Percentiles rank a stretch among this genome's conserved stretches.
Evolutionary conservation across 257 asterid species (phyloP).

Genomic region (Osmanthus fragrans): DNA sequence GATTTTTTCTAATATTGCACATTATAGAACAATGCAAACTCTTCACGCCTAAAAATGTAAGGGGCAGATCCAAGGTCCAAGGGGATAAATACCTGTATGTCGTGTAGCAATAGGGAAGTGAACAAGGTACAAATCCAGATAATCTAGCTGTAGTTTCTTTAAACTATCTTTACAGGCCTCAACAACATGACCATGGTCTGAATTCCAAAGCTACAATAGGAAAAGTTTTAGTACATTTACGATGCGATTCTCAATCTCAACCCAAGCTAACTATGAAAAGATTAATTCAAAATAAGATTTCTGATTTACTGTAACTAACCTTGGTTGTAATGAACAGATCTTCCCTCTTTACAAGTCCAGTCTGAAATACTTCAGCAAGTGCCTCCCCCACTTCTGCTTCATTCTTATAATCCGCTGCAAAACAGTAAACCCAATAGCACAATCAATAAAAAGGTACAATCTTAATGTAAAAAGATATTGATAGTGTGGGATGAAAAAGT

Average conservation of each 20-base stretch:
- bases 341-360: constrained; percentile 60
- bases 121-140: constrained; percentile 63
- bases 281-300: neutral
- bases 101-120: constrained; percentile 70
- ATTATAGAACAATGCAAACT: neutral
- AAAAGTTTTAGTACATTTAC: neutral
- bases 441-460: neutral
- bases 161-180: constrained; percentile 73
- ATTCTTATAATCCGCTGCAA: constrained; percentile 66
- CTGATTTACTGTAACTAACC: constrained; percentile 30
- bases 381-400: constrained; percentile 73
- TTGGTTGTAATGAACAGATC: constrained; percentile 68
- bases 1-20: neutral
- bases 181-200: constrained; percentile 67
- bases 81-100: constrained; percentile 50
- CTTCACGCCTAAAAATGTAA: neutral
- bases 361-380: constrained; percentile 51
- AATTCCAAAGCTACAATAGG: constrained; percentile 60
- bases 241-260: neutral
- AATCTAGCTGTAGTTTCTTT: constrained; percentile 53
- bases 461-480: neutral
- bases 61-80: neutral
- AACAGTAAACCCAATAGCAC: constrained; percentile 5
- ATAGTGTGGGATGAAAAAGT: neutral
- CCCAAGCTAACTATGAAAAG: neutral